Base-by-base conservation (phyloP, 2,329 filamentous ascomycete genomes). In the Elsinoe arachidis region DNA sequence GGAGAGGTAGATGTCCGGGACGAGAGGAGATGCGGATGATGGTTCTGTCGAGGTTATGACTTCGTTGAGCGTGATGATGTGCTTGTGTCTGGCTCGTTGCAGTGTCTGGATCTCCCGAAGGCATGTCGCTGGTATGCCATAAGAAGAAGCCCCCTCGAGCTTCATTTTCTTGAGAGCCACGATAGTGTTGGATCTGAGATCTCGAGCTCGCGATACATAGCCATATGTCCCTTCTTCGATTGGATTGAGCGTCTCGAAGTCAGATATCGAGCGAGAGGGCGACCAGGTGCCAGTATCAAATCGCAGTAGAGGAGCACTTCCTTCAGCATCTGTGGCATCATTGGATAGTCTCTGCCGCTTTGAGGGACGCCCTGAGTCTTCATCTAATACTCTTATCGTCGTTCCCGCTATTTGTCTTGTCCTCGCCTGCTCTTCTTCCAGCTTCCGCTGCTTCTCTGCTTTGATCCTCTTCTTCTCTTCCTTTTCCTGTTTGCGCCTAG, bases 211-310 rank as follows among this genome's bases (percentile, higher is more conserved):
- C 56, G 91, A 91, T 3, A 99, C 93, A 81, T 86, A 92, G 46
- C 93, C 93, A 72, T 99, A 99, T 7, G 90, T 90, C 35, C 93
- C 93, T 75, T 99, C 93, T 72, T 97, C 93, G 66, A 99, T 99
- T 69, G 93, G 88, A 71, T 99, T 99, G 58, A 99, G 78, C 64
- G 88, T 87, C 66, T 96, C 88, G 73, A 91, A 99, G 67, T 89
- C 86, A 67, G 92, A 87, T 23, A 95, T 86, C 68, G 88, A 88
- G 60, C 87, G 80, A 67, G 86, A 87, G 2, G 81, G 78, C 58
- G 82, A 80, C 83, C 90, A 95, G 63, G 76, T 72, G 9, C 81
- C 80, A 12, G 78, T 76, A 9, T 86, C 80, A 67, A 95, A 91
- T 10, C 87, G 83, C 41, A 96, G 72, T 2, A 95, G 76, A 61